phyloP scores from a whole-genome alignment of 179 eudicot genomes.

The Amaranthus tricolor region DNA sequence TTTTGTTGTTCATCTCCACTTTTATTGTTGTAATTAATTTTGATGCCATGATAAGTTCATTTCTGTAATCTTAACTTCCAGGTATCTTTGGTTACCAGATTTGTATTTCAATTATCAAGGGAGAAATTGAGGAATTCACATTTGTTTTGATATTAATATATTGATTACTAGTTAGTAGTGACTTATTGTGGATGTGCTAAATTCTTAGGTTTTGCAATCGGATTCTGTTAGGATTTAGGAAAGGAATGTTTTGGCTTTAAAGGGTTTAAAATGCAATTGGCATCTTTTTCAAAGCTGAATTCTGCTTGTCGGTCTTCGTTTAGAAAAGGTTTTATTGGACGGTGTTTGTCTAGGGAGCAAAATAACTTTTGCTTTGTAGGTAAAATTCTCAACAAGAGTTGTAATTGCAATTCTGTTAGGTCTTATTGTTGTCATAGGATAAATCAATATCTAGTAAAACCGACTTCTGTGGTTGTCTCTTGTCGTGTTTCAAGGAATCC shows the following conservation, averaged over 20 bases:
- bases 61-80: not conserved
- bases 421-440: conserved; percentile 15
- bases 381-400: conserved; percentile 1
- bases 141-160: not conserved
- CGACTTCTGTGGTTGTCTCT: conserved; percentile 9
- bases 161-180: not conserved
- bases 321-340: conserved; percentile 22
- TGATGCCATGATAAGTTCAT: not conserved
- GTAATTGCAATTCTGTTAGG: conserved; percentile 18
- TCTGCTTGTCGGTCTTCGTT: conserved; percentile 27
- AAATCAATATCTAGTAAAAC: conserved; percentile 20
- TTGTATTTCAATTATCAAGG: not conserved
- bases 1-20: not conserved
- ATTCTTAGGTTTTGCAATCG: conserved; percentile 12
- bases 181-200: not conserved
- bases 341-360: conserved; percentile 12
- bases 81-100: not conserved
- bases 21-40: not conserved
- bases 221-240: conserved; percentile 7
- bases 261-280: conserved; percentile 37
- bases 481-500: conserved; percentile 13
- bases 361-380: conserved; percentile 15
- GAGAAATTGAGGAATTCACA: conserved; percentile 10
- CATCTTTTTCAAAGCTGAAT: conserved; percentile 35
- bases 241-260: conserved; percentile 14